Evolutionary conservation across 805 yeast species (phyloP).

Genomic region (Saturnispora quitensis): DNA sequence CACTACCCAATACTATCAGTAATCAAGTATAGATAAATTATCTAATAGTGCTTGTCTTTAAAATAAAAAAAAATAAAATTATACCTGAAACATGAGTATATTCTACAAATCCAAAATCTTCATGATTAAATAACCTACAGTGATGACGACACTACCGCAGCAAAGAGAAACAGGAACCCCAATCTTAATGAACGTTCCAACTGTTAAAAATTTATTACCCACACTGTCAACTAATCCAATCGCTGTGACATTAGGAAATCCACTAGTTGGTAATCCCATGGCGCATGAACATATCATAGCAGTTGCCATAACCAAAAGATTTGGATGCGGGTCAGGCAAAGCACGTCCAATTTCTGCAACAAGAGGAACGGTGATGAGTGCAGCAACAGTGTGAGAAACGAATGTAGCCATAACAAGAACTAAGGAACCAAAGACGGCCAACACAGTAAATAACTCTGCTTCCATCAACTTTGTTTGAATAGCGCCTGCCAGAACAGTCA

Average conservation of each 20-base stretch:
- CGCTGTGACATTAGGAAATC: conserved; percentile 97
- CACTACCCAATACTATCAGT: background rate
- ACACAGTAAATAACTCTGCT: conserved; percentile 62
- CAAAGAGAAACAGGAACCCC: conserved; percentile 85
- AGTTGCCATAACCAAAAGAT: conserved; percentile 59
- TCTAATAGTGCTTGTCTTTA: background rate
- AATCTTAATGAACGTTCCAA: conserved; percentile 73
- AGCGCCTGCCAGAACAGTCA: conserved; percentile 62
- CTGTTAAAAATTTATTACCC: conserved; percentile 84
- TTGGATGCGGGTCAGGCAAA: conserved; percentile 73
- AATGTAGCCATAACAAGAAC: conserved; percentile 84
- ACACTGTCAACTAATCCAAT: conserved; percentile 89
- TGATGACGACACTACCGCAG: conserved; percentile 61
- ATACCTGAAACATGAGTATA: background rate
- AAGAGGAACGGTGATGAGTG: conserved; percentile 82
- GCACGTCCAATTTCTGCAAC: conserved; percentile 82
- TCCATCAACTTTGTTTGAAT: conserved; percentile 61
- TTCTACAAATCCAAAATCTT: conserved; percentile 39
- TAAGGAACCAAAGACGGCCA: conserved; percentile 71
- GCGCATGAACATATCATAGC: conserved; percentile 81
- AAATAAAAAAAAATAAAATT: background rate
- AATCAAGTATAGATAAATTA: background rate
- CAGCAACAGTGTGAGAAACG: conserved; percentile 96
- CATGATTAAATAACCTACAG: conserved; percentile 76
- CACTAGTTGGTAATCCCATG: conserved; percentile 96